Percentiles rank a stretch among this genome's conserved stretches.
Conservation (phyloP, 2,329 filamentous ascomycete genomes). For the Cladosporium sp. region DNA sequence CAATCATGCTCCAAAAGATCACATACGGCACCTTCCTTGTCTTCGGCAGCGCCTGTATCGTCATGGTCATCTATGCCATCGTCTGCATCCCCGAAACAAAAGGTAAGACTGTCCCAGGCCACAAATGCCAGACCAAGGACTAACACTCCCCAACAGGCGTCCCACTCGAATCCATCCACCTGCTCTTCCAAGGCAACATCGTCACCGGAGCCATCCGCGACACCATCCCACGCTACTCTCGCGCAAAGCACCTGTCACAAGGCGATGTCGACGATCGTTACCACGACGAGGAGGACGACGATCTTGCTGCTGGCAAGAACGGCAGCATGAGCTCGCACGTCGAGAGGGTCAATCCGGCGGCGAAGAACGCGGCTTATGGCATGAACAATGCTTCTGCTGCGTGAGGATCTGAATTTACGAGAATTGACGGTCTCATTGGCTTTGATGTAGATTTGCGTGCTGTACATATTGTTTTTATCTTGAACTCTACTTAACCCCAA, state of each 20-base stretch:
- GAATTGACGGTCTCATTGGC: too few relatives aligned
- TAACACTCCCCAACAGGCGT: slow-evolving; percentile 23
- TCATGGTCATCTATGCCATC: slow-evolving; percentile 40
- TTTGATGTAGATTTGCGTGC: too few relatives aligned
- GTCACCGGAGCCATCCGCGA: slow-evolving; percentile 37
- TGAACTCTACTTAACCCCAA: too few relatives aligned
- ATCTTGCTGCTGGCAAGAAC: slow-evolving; percentile 17
- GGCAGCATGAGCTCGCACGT: slow-evolving; percentile 10
- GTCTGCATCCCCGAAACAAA: slow-evolving; percentile 43
- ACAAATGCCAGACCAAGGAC: neutral
- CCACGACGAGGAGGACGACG: slow-evolving; percentile 29
- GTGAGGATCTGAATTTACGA: neutral
- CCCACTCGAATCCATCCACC: slow-evolving; percentile 38
- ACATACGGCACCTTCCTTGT: slow-evolving; percentile 40
- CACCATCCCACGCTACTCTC: slow-evolving; percentile 34
- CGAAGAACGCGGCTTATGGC: slow-evolving; percentile 9
- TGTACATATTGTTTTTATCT: too few relatives aligned
- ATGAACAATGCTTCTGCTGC: slow-evolving; percentile 9
- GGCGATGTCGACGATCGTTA: slow-evolving; percentile 20
- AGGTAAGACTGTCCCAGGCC: slow-evolving; percentile 7
- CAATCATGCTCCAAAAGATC: slow-evolving; percentile 41
- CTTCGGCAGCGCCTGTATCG: slow-evolving; percentile 38
- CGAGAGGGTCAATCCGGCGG: slow-evolving; percentile 5
- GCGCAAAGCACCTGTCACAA: slow-evolving; percentile 35
- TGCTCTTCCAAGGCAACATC: slow-evolving; percentile 41